Evolutionary conservation across 1,284 basidiomycete genomes (phyloP).

Genomic region (Cryptococcus amylolentus): DNA sequence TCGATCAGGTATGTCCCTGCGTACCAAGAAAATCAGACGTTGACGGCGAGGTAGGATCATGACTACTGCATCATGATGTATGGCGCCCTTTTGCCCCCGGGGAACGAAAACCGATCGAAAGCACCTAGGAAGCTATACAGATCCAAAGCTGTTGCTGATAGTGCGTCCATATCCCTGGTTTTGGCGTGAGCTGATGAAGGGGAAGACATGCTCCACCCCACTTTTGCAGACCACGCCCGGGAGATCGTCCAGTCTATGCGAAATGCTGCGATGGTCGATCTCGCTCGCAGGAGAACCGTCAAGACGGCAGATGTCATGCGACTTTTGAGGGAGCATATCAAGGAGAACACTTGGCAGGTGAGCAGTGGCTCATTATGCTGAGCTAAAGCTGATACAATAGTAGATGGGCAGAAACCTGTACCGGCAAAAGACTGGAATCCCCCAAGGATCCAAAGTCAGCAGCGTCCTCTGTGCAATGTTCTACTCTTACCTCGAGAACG

Average conservation of each 20-base stretch:
- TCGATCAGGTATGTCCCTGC: slow-evolving; percentile 62
- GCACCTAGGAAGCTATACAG: slow-evolving; percentile 37
- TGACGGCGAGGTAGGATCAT: slow-evolving; percentile 19
- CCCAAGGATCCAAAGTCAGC: slow-evolving; percentile 90
- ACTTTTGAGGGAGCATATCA: slow-evolving; percentile 83
- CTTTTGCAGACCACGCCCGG: slow-evolving; percentile 43
- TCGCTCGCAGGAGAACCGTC: slow-evolving; percentile 54
- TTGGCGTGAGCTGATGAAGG: neutral
- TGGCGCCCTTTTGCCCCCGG: slow-evolving; percentile 37
- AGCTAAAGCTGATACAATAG: neutral
- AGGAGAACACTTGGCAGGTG: slow-evolving; percentile 85
- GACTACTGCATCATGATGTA: slow-evolving; percentile 41
- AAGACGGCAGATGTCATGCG: slow-evolving; percentile 61
- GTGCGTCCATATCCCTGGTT: slow-evolving; percentile 7
- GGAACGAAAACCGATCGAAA: slow-evolving; percentile 32
- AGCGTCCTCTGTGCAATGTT: slow-evolving; percentile 87
- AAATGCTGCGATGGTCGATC: slow-evolving; percentile 80
- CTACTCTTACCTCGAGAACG: slow-evolving; percentile 82
- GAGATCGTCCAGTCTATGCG: slow-evolving; percentile 65
- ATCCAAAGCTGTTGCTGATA: slow-evolving; percentile 26
- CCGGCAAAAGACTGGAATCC: slow-evolving; percentile 83
- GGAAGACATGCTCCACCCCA: slow-evolving; percentile 17
- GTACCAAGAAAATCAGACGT: neutral
- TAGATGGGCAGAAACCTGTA: slow-evolving; percentile 37
- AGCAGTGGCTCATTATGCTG: slow-evolving; percentile 6